Conservation (phyloP, 2,329 filamentous ascomycete genomes). For the Talaromyces sp. region DNA sequence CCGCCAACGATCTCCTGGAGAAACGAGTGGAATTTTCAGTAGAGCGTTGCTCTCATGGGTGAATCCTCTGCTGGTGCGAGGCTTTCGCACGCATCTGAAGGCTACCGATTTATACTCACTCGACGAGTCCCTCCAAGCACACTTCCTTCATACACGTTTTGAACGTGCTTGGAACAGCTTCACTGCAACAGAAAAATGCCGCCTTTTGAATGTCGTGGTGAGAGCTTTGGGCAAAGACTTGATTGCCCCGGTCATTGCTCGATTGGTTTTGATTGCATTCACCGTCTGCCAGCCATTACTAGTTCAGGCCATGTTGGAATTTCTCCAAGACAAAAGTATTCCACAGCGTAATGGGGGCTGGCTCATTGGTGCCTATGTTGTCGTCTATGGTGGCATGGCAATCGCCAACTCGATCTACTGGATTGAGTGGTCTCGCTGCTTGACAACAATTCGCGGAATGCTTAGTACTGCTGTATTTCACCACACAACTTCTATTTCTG, state of each 20-base stretch:
- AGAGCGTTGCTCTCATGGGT: background rate
- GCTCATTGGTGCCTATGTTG: constrained; percentile 20
- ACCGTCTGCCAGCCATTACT: constrained; percentile 19
- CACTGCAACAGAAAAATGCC: background rate
- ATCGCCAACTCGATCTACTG: constrained; percentile 10
- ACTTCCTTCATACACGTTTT: background rate
- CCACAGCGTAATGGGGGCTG: constrained; percentile 17
- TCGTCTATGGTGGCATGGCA: constrained; percentile 23
- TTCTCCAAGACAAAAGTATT: background rate
- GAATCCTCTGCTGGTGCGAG: background rate
- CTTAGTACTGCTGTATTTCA: constrained; percentile 38
- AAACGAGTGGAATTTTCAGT: constrained; percentile 1
- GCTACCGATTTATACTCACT: background rate
- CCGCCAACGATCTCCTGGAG: background rate
- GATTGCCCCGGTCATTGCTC: constrained; percentile 10
- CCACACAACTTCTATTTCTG: constrained; percentile 32
- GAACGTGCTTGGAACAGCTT: background rate
- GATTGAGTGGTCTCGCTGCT: constrained; percentile 20
- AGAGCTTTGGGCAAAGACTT: background rate
- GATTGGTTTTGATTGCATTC: constrained; percentile 14
- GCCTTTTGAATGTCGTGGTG: background rate
- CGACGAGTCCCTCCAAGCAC: background rate
- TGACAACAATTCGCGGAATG: constrained; percentile 23
- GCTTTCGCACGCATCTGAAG: background rate
- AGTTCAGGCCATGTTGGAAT: background rate